Conservation (phyloP, 2,329 filamentous ascomycete species). For the Trichoderma harzianum region DNA sequence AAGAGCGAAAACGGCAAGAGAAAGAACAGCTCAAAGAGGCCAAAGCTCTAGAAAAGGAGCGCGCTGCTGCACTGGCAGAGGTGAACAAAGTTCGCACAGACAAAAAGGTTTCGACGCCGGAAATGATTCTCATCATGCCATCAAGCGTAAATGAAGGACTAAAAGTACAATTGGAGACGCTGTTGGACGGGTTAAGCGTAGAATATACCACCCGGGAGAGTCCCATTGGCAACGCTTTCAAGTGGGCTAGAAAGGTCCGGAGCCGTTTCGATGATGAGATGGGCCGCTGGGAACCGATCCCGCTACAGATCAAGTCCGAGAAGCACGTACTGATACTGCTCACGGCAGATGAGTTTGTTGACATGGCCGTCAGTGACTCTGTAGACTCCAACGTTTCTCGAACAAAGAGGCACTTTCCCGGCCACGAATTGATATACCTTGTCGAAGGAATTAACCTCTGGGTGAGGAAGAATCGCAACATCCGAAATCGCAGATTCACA, state of each 20-base stretch:
- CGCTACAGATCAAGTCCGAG: slow-evolving; percentile 50
- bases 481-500: slow-evolving; percentile 65
- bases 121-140: slow-evolving; percentile 76
- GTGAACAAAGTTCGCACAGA: slow-evolving; percentile 71
- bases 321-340: slow-evolving; percentile 61
- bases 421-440: slow-evolving; percentile 61
- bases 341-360: slow-evolving; percentile 62
- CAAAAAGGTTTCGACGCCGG: slow-evolving; percentile 67
- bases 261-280: slow-evolving; percentile 58
- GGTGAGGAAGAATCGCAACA: slow-evolving; percentile 65
- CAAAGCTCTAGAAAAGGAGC: slow-evolving; percentile 60
- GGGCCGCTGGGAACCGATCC: slow-evolving; percentile 63
- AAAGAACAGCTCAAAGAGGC: slow-evolving; percentile 59
- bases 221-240: slow-evolving; percentile 52
- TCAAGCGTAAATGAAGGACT: slow-evolving; percentile 48
- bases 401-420: slow-evolving; percentile 52
- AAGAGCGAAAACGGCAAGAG: slow-evolving; percentile 53
- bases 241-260: slow-evolving; percentile 67
- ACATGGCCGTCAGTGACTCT: slow-evolving; percentile 50
- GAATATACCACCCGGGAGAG: slow-evolving; percentile 45
- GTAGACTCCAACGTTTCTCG: slow-evolving; percentile 57
- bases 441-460: slow-evolving; percentile 66
- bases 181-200: slow-evolving; percentile 51
- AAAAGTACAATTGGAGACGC: slow-evolving; percentile 43
- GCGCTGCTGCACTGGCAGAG: slow-evolving; percentile 63